phyloP scores from a whole-genome alignment of 139 green algal genomes.

The Coccomyxa sp. region DNA sequence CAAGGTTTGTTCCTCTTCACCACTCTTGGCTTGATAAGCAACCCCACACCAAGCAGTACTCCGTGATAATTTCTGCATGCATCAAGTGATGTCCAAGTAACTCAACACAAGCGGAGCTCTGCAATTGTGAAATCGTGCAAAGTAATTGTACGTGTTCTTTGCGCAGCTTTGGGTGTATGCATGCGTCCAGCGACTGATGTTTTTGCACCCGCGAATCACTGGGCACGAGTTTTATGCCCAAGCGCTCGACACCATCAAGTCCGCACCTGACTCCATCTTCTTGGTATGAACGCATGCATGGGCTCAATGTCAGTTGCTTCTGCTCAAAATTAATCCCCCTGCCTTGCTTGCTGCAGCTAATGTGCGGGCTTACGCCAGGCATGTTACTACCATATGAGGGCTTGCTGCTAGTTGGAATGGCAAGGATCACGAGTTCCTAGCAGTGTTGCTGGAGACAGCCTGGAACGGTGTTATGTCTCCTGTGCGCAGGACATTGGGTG shows the following conservation, averaged over 20 bases:
- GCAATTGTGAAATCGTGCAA: neutral
- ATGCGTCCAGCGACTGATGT: neutral
- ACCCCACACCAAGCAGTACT: neutral
- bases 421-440: neutral
- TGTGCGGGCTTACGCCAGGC: neutral
- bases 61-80: neutral
- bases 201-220: conserved; percentile 4
- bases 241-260: neutral
- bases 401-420: neutral
- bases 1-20: neutral
- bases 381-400: neutral
- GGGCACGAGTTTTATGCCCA: conserved; percentile 2
- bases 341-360: neutral
- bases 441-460: no score
- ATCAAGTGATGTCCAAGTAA: neutral
- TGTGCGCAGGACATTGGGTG: conserved; percentile 8
- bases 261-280: neutral
- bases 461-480: neutral
- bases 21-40: neutral
- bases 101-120: neutral
- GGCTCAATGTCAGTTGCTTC: neutral
- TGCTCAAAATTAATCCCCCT: no score
- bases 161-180: conserved; percentile 10
- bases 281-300: neutral
- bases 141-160: neutral